Evolutionary conservation across 106 monocot species (phyloP), one percentile per base, ranked within the genome.

Genomic region (Alisma plantagoaquatica): DNA sequence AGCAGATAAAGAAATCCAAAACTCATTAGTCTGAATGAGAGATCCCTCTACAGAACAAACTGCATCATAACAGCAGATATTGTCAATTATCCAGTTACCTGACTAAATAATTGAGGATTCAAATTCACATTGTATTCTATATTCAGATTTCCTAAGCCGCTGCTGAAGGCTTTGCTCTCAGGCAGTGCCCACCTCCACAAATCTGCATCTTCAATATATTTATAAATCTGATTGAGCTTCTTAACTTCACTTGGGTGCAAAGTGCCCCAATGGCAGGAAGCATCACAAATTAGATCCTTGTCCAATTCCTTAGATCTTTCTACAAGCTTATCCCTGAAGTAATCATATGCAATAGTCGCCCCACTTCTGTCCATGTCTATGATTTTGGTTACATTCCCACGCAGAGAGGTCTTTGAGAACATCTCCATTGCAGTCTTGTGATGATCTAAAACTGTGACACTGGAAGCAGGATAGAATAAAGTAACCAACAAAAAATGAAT

Each of bases 341-440:
- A 96, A 41, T 78, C 81, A 56, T 68, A 78, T 10, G 94, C 88
- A 73, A 96, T 81, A 42, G 94, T 96, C 47, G 94, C 94, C 17
- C 94, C 94, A 73, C 94, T 96, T 49, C 68, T 75, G 24, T 78
- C 52, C 88, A 96, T 73, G 68, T 96, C 88, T 53, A 96, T 81
- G 52, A 96, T 46, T 52, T 70, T 78, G 10, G 46, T 81, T 29
- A 96, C 78, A 76, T 96, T 96, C 44, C 73, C 43, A 12, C 65
- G 49, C 17, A 64, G 43, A 0, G 54, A 70, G 45, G 62, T 75
- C 41, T 57, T 72, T 22, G 60, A 64, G 18, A 96, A 57, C 56
- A 51, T 52, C 64, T 96, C 88, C n/a, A 69, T 31, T 53, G 94
- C 77, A 68, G 88, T 96, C 70, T 84, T 96, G 73, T 96, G 94